Evolutionary conservation across 306 rosid genomes (phyloP), one percentile per base, ranked within the genome.

Genomic region (Neltuma alba): DNA sequence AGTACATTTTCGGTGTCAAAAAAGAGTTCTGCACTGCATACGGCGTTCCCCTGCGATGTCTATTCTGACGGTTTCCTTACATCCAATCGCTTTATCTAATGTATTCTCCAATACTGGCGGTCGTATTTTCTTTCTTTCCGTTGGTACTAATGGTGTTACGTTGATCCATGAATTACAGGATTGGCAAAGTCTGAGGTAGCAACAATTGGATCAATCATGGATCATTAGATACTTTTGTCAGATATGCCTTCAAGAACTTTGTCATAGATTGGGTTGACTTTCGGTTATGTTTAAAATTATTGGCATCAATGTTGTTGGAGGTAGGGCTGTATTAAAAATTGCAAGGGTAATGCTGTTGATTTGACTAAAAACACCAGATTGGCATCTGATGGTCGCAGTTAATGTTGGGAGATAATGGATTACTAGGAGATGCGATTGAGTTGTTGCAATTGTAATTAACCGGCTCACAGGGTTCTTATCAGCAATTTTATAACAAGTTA

Each of bases 131-230:
- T 25, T 16, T 70, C 72, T 81, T 50, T 74, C 72, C 44, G 15
- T 30, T 47, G 70, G 50, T 54, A 31, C 62, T 85, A 20, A 78
- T 78, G 68, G 76, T 76, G 76, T 74, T 70, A 21, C 44, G 3
- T 74, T 72, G 52, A 76, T 70, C 45, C 65, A 45, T 73, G 73
- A 79, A 86, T 77, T 83, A 77, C 96, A 91, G 98, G 93, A 78
- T 76, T 83, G 34, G 52, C 37, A 75, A 57, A 74, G 31, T 74
- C 15, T 41, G 44, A 78, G 44, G 81, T 58, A 79, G 72, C 75
- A 81, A 60, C 42, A 72, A 75, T 79, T 88, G 77, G 70, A 64
- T 80, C 67, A 30, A 28, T 37, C 71, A 65, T 9, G 42, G 30
- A 65, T 65, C 54, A 55, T 47, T 50, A 64, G 65, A 63, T 77